A percentile compares a stretch with the other conserved stretches of the same genome.
These are phyloP conservation scores for Elsinoe perseae DNA, from an alignment of 2,329 filamentous ascomycete species.

Conservation along the genomic window DNA sequence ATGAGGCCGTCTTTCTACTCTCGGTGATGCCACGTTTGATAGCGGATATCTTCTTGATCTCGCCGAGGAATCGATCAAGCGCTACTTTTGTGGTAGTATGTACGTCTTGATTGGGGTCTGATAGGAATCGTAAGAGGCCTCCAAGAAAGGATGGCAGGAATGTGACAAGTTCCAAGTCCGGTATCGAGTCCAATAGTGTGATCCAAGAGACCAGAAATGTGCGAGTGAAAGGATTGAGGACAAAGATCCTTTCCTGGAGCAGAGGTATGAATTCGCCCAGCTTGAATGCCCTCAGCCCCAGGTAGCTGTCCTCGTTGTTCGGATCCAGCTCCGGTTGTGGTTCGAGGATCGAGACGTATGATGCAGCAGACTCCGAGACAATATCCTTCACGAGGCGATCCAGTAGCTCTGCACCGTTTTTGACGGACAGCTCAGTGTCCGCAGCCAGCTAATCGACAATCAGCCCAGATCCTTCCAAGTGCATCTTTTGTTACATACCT, in stretches of 20 bases:
- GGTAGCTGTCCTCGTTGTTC: constrained; percentile 34
- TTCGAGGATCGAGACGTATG: constrained; percentile 85
- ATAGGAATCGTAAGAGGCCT: constrained; percentile 83
- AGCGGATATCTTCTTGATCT: constrained; percentile 89
- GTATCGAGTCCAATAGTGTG: constrained; percentile 87
- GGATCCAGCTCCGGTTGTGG: constrained; percentile 44
- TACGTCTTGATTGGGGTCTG: constrained; percentile 87
- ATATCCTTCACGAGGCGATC: constrained; percentile 95
- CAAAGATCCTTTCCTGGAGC: constrained; percentile 86
- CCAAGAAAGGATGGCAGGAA: constrained; percentile 87
- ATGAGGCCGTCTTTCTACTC: constrained; percentile 62
- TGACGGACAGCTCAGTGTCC: constrained; percentile 92
- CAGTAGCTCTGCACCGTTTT: constrained; percentile 92
- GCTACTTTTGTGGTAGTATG: constrained; percentile 84
- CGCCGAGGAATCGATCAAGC: constrained; percentile 79
- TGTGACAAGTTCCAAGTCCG: constrained; percentile 87
- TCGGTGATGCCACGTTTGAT: constrained; percentile 89
- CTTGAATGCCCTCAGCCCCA: constrained; percentile 68
- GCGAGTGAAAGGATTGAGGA: constrained; percentile 87
- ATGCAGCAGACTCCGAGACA: constrained; percentile 86
- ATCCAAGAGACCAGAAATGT: constrained; percentile 97
- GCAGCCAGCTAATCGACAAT: constrained; percentile 63
- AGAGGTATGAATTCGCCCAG: constrained; percentile 85
- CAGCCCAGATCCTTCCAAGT: constrained; percentile 23
- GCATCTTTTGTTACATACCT: constrained; percentile 48